phyloP scores from a whole-genome alignment of 202 grass and related monocot genomes.

The Dendrocalamus latiflorus region DNA sequence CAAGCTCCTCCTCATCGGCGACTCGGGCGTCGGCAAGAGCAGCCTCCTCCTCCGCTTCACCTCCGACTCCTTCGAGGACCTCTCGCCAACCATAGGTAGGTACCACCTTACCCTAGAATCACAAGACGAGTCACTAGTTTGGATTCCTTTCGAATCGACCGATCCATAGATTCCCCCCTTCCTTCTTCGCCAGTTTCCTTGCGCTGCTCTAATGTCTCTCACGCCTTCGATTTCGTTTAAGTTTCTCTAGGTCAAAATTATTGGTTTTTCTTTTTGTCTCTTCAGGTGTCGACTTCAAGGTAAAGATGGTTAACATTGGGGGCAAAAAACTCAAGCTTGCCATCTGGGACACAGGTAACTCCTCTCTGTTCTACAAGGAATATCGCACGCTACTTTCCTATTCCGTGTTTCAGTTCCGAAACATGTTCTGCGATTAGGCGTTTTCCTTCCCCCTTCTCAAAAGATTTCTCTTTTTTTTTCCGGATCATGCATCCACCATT shows the following conservation, averaged over 20 bases:
- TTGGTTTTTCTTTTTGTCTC: no score
- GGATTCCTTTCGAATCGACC: no score
- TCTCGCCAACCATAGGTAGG: no score
- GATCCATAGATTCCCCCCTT: background rate
- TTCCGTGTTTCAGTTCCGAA: background rate
- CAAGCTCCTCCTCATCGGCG: constrained; percentile 90
- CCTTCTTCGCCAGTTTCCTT: background rate
- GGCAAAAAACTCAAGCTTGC: constrained; percentile 97
- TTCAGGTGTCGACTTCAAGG: no score
- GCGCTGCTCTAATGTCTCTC: background rate
- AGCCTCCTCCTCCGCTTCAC: constrained; percentile 91
- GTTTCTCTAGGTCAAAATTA: no score
- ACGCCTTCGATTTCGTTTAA: background rate
- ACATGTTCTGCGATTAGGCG: background rate
- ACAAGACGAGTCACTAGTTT: no score
- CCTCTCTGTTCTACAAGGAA: background rate
- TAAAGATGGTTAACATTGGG: no score
- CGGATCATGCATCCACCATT: background rate
- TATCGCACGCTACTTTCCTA: background rate
- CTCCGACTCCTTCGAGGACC: no score
- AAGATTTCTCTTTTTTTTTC: background rate
- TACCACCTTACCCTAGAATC: no score
- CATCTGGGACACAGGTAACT: constrained; percentile 85
- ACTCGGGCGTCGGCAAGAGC: constrained; percentile 96
- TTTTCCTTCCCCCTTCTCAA: background rate